These are phyloP conservation scores for Karstenula rhodostoma DNA, from an alignment of 2,329 filamentous ascomycete species.

Conservation along the genomic window DNA sequence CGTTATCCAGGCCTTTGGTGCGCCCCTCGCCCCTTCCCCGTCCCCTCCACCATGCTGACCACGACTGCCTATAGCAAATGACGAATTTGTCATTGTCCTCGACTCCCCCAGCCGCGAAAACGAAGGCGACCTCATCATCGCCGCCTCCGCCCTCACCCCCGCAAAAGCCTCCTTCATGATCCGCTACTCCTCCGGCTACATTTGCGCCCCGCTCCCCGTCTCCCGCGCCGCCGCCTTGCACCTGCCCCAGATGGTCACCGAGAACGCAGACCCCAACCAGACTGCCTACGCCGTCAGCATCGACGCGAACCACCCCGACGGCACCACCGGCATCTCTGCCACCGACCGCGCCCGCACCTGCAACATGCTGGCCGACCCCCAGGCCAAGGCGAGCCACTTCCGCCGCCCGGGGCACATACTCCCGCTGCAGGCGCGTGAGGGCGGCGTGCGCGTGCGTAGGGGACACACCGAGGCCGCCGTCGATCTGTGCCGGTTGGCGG, in stretches of 20 bases:
- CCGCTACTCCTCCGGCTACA: constrained; percentile 84
- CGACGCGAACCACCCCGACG: constrained; percentile 73
- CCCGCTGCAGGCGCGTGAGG: constrained; percentile 78
- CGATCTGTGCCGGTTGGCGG: constrained; percentile 86
- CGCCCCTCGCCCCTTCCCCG: constrained; percentile 16
- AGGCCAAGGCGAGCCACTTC: constrained; percentile 65
- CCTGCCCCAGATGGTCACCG: constrained; percentile 87
- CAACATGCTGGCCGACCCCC: constrained; percentile 74
- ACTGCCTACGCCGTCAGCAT: constrained; percentile 94
- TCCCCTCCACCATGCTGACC: constrained; percentile 19
- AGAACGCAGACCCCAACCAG: constrained; percentile 80
- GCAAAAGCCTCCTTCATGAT: constrained; percentile 97
- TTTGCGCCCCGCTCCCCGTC: constrained; percentile 85
- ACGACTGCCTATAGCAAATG: constrained; percentile 52
- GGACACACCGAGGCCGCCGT: constrained; percentile 95
- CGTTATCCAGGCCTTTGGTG: constrained; percentile 56
- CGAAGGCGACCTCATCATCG: constrained; percentile 97
- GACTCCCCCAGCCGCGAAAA: constrained; percentile 94
- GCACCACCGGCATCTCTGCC: constrained; percentile 87
- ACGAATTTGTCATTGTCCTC: constrained; percentile 95
- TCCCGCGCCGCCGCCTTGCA: constrained; percentile 73
- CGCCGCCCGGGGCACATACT: constrained; percentile 89
- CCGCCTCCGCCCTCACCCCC: constrained; percentile 82
- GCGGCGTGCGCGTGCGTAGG: constrained; percentile 79
- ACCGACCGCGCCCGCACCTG: constrained; percentile 86